A percentile compares a stretch with the other conserved stretches of the same genome.
These are phyloP conservation scores for Blepharisma stoltei DNA, from an alignment of 73 alveolate genomes.

Conservation along the genomic window DNA sequence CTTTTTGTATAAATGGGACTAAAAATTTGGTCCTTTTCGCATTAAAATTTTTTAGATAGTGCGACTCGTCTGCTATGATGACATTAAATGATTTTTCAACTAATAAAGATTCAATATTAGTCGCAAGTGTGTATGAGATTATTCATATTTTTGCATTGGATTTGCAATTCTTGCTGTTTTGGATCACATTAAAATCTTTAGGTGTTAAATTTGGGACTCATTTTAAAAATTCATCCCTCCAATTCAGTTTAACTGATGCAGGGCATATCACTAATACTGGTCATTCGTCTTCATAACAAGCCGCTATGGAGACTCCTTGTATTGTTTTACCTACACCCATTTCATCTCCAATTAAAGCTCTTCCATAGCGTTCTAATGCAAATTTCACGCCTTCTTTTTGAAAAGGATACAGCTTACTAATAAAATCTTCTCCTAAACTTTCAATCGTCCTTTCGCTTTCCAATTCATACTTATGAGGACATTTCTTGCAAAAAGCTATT, in stretches of 20 bases:
- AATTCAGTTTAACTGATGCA: constrained; percentile 72
- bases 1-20: constrained; percentile 68
- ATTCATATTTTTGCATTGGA: constrained; percentile 64
- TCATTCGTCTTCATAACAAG: constrained; percentile 82
- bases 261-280: constrained; percentile 92
- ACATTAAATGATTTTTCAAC: constrained; percentile 54
- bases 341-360: constrained; percentile 92
- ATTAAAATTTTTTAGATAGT: constrained; percentile 71
- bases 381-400: constrained; percentile 79
- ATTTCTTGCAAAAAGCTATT: background rate
- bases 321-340: constrained; percentile 96
- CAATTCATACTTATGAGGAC: background rate
- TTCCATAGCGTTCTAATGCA: constrained; percentile 77
- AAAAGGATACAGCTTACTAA: constrained; percentile 56
- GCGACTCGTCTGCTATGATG: constrained; percentile 93
- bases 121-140: constrained; percentile 75
- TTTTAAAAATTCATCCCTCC: constrained; percentile 81
- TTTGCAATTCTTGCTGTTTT: constrained; percentile 54
- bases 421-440: constrained; percentile 38
- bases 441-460: constrained; percentile 24
- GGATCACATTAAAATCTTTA: constrained; percentile 56
- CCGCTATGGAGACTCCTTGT: constrained; percentile 82
- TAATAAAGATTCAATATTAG: constrained; percentile 48
- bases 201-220: constrained; percentile 42
- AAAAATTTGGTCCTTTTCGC: constrained; percentile 73